These are phyloP conservation scores for Rhodocollybia butyracea DNA, from an alignment of 768 basidiomycete species.

Conservation along the genomic window DNA sequence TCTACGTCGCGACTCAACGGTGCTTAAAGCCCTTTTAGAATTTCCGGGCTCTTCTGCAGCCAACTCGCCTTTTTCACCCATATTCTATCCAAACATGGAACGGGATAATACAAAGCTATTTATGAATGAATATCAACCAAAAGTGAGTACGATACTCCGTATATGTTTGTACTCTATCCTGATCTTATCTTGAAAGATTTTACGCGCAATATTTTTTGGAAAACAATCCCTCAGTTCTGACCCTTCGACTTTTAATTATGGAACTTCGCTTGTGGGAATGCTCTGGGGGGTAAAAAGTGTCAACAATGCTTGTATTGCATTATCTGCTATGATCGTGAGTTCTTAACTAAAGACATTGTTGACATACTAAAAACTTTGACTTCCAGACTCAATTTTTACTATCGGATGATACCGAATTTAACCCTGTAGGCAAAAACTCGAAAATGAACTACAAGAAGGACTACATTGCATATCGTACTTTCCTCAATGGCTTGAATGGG, in stretches of 20 bases:
- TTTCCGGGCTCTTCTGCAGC: background rate
- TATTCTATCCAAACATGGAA: background rate
- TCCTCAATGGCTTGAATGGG: too few species aligned
- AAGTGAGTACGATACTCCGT: background rate
- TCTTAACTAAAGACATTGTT: too few species aligned
- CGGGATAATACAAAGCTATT: background rate
- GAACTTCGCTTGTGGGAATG: background rate
- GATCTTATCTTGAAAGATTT: background rate
- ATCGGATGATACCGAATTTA: too few species aligned
- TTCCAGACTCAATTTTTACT: too few species aligned
- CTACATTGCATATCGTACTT: too few species aligned
- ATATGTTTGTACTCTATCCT: background rate
- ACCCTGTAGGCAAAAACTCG: too few species aligned
- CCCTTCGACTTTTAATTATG: background rate
- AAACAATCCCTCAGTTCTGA: background rate
- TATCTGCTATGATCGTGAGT: too few species aligned
- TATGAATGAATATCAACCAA: background rate
- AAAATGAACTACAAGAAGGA: too few species aligned
- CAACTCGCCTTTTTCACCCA: background rate
- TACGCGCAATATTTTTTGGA: background rate
- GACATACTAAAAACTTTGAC: too few species aligned
- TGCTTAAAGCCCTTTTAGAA: background rate
- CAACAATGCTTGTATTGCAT: too few species aligned
- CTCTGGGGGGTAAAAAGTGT: background rate
- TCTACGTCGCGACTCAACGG: background rate